phyloP scores from a whole-genome alignment of 768 basidiomycete species.

The Strobilomyces confusus region DNA sequence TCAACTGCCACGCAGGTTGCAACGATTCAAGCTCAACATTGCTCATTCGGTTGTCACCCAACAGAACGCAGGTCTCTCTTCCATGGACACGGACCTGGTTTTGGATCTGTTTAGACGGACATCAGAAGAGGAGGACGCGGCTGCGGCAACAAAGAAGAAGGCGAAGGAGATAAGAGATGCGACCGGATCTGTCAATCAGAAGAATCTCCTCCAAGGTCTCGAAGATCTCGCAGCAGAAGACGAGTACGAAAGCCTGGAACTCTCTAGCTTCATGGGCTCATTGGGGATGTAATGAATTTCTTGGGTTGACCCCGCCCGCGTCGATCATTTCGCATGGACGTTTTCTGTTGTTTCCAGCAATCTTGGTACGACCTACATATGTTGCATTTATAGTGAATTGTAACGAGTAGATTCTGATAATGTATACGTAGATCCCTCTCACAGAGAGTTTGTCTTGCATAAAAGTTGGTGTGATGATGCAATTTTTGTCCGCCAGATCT shows the following conservation, averaged over 20 bases:
- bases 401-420: conserved; percentile 31
- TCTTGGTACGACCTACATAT: conserved; percentile 25
- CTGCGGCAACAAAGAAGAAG: conserved; percentile 44
- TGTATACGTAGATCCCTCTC: conserved; percentile 30
- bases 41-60: conserved; percentile 96
- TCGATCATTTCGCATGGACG: conserved; percentile 18
- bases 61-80: conserved; percentile 88
- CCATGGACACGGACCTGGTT: conserved; percentile 97
- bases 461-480: background rate
- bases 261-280: conserved; percentile 88
- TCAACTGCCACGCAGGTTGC: conserved; percentile 53
- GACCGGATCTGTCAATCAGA: conserved; percentile 64
- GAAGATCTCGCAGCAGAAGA: conserved; percentile 91
- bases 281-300: conserved; percentile 45
- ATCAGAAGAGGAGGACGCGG: conserved; percentile 68
- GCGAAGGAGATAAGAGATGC: conserved; percentile 50
- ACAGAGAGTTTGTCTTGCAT: conserved; percentile 16
- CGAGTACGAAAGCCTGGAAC: conserved; percentile 85
- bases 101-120: conserved; percentile 89
- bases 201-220: conserved; percentile 82
- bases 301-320: background rate
- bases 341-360: conserved; percentile 13
- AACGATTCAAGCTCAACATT: conserved; percentile 98
- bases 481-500: no score
- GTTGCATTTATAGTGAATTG: conserved; percentile 33